phyloP scores from a whole-genome alignment of 106 monocot genomes.

The Apostasia ramifera region DNA sequence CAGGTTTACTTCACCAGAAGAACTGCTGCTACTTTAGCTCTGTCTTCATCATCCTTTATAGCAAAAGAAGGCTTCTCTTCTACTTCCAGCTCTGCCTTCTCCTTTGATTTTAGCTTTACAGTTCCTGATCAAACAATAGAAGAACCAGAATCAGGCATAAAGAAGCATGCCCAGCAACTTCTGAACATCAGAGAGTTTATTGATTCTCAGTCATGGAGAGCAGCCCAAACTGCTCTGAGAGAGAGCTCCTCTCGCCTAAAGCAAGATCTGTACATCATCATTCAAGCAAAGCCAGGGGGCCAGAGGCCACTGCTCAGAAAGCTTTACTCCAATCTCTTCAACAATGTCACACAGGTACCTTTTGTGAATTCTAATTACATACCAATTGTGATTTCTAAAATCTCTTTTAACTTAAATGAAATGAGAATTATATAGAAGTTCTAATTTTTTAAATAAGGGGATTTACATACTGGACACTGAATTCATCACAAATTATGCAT shows the following conservation, averaged over 20 bases:
- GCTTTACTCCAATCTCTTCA: constrained; percentile 65
- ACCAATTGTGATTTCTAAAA: too few relatives aligned
- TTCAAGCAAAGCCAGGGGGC: constrained; percentile 35
- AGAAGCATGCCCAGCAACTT: constrained; percentile 31
- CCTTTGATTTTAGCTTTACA: constrained; percentile 36
- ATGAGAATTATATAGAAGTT: too few relatives aligned
- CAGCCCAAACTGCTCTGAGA: constrained; percentile 28
- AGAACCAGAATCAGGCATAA: constrained; percentile 45
- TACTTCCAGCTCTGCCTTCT: constrained; percentile 3
- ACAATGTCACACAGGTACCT: constrained; percentile 44
- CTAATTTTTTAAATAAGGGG: too few relatives aligned
- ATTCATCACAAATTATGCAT: too few relatives aligned
- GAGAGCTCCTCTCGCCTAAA: constrained; percentile 51
- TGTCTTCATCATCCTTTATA: too few relatives aligned
- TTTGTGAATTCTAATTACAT: background rate
- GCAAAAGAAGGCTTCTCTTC: too few relatives aligned
- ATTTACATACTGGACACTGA: too few relatives aligned
- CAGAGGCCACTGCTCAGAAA: constrained; percentile 38
- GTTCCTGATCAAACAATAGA: constrained; percentile 48
- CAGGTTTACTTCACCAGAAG: too few relatives aligned
- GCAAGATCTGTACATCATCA: constrained; percentile 70
- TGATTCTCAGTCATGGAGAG: constrained; percentile 47
- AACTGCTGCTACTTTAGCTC: too few relatives aligned
- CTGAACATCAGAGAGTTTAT: constrained; percentile 34
- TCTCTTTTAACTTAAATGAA: too few relatives aligned